phyloP scores from a whole-genome alignment of 768 basidiomycete genomes.

The Leccinum barrowsii region DNA sequence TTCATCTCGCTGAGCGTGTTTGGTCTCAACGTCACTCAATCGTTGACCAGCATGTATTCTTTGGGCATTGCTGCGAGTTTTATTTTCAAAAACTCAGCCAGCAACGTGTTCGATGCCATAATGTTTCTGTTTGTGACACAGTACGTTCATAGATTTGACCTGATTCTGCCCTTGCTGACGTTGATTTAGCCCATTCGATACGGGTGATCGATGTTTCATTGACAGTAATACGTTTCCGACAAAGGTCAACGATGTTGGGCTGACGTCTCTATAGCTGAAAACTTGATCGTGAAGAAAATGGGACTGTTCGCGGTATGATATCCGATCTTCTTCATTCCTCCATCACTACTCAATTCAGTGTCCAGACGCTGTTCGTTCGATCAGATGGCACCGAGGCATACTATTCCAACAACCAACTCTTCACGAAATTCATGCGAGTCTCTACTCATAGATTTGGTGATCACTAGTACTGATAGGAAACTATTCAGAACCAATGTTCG shows the following conservation, averaged over 20 bases:
- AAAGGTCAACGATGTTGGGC: background rate
- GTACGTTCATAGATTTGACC: constrained; percentile 40
- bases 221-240: constrained; percentile 39
- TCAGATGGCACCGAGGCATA: constrained; percentile 76
- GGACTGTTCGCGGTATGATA: constrained; percentile 64
- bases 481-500: constrained; percentile 60
- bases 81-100: constrained; percentile 73
- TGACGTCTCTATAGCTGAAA: constrained; percentile 47
- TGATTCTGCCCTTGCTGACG: constrained; percentile 5
- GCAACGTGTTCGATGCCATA: constrained; percentile 72
- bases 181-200: constrained; percentile 63
- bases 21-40: constrained; percentile 59
- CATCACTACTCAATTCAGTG: background rate
- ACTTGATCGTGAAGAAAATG: constrained; percentile 75
- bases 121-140: constrained; percentile 84
- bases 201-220: constrained; percentile 79
- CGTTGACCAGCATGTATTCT: constrained; percentile 70
- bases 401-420: constrained; percentile 77
- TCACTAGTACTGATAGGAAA: background rate
- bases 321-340: background rate
- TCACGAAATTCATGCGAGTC: constrained; percentile 68
- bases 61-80: constrained; percentile 73
- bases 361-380: constrained; percentile 65
- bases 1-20: constrained; percentile 75
- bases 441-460: background rate